phyloP scores from a whole-genome alignment of 768 basidiomycete genomes.

The Mycena olivaceomarginata region DNA sequence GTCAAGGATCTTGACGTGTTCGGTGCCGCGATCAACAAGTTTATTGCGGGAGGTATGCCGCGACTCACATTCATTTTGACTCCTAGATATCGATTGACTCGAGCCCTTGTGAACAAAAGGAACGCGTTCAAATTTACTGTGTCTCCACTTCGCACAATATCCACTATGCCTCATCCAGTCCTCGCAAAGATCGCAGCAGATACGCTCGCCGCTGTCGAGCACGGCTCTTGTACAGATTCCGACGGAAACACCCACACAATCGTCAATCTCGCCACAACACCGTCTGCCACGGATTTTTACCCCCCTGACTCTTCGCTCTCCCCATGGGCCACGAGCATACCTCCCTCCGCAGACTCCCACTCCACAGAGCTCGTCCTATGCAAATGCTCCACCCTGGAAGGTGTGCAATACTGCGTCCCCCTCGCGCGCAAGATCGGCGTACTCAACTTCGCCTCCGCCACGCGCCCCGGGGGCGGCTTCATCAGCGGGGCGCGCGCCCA shows the following conservation, averaged over 20 bases:
- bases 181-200: constrained; percentile 61
- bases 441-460: constrained; percentile 77
- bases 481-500: constrained; percentile 72
- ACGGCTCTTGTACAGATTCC: constrained; percentile 57
- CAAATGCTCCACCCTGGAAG: constrained; percentile 70
- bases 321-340: constrained; percentile 54
- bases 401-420: constrained; percentile 56
- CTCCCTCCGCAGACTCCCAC: constrained; percentile 34
- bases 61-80: neutral
- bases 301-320: constrained; percentile 61
- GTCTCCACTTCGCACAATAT: neutral
- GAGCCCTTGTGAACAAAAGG: neutral
- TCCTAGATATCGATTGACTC: neutral
- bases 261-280: constrained; percentile 56
- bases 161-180: constrained; percentile 19
- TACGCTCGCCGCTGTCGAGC: constrained; percentile 64
- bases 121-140: neutral
- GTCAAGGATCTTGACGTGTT: constrained; percentile 13
- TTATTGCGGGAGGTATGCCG: neutral
- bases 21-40: constrained; percentile 5
- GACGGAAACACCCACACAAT: constrained; percentile 57
- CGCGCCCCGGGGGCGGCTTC: constrained; percentile 74
- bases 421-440: constrained; percentile 61
- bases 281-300: constrained; percentile 64
- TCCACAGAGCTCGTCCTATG: constrained; percentile 55